Evolutionary conservation across 768 basidiomycete species (phyloP).

Genomic region (Botryobasidium botryosum): DNA sequence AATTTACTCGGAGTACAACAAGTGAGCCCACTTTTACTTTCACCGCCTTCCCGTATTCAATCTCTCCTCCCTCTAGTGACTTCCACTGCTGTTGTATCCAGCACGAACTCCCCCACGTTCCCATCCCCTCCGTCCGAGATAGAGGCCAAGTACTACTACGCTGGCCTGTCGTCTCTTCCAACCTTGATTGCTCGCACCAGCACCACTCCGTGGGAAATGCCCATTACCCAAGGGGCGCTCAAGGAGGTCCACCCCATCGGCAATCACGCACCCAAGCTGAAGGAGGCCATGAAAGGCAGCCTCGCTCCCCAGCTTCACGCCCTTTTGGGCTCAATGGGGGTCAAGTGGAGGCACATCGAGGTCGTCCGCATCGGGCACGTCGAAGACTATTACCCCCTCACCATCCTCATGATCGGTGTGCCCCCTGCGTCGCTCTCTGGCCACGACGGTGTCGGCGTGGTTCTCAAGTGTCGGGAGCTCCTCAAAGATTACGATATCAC

Average conservation of each 20-base stretch:
- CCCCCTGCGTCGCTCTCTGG: constrained; percentile 3
- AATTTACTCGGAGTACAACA: too few relatives aligned
- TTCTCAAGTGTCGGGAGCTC: neutral
- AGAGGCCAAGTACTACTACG: constrained; percentile 17
- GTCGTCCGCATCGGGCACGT: constrained; percentile 13
- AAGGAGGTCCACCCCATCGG: constrained; percentile 20
- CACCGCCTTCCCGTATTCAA: too few relatives aligned
- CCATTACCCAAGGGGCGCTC: constrained; percentile 18
- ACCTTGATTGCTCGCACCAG: constrained; percentile 18
- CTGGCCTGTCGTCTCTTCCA: constrained; percentile 19
- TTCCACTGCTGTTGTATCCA: too few relatives aligned
- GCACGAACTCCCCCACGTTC: neutral
- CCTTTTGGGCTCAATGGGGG: constrained; percentile 11
- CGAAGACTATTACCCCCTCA: constrained; percentile 8
- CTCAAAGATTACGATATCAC: constrained; percentile 3
- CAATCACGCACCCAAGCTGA: constrained; percentile 14
- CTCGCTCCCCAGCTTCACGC: constrained; percentile 10
- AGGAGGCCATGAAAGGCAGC: constrained; percentile 12
- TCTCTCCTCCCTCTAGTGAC: too few relatives aligned
- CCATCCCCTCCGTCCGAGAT: constrained; percentile 4
- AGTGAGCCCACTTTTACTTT: too few relatives aligned
- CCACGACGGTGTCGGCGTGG: constrained; percentile 1
- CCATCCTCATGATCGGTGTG: constrained; percentile 6
- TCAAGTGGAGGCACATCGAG: constrained; percentile 14
- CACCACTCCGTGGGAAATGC: constrained; percentile 14